A percentile compares a stretch with the other conserved stretches of the same genome.
Conservation (phyloP, 768 basidiomycete genomes). For the Rhodotorula toruloides region DNA sequence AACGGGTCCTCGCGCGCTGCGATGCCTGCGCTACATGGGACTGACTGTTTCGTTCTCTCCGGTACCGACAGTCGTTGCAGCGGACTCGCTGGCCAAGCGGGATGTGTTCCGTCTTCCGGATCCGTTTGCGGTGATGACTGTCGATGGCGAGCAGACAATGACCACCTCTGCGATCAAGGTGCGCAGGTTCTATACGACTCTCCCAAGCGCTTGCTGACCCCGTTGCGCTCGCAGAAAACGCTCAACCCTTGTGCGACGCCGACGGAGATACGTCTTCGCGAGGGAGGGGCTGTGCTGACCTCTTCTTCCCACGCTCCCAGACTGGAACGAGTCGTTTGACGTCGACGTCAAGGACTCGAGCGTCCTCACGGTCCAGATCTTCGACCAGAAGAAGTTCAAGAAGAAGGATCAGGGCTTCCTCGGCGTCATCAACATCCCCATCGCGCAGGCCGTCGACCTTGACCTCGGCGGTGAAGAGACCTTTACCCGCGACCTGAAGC, state of each 20-base stretch:
- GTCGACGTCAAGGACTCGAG: slow-evolving; percentile 97
- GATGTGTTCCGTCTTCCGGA: slow-evolving; percentile 95
- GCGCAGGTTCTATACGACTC: not conserved
- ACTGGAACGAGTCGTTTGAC: slow-evolving; percentile 98
- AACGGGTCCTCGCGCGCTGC: not conserved
- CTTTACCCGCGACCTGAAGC: slow-evolving; percentile 92
- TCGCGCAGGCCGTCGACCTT: slow-evolving; percentile 83
- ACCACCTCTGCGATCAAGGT: slow-evolving; percentile 91
- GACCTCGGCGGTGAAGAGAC: slow-evolving; percentile 88
- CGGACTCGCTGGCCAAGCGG: slow-evolving; percentile 85
- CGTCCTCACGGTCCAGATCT: slow-evolving; percentile 94
- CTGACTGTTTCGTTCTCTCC: not conserved
- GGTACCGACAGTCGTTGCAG: slow-evolving; percentile 61
- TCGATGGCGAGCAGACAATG: slow-evolving; percentile 94
- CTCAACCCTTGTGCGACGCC: slow-evolving; percentile 40
- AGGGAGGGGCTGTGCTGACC: no score
- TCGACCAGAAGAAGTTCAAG: slow-evolving; percentile 99
- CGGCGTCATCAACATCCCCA: slow-evolving; percentile 91
- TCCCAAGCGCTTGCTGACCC: slow-evolving; percentile 51
- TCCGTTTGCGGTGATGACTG: slow-evolving; percentile 96
- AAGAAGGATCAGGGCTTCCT: slow-evolving; percentile 95
- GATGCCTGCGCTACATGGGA: no score
- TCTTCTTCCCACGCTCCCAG: slow-evolving; percentile 51
- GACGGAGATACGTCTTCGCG: no score
- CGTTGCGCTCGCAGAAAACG: slow-evolving; percentile 26